A percentile compares a stretch with the other conserved stretches of the same genome.
These are phyloP conservation scores for Podospora tetraspora DNA, from an alignment of 495 filamentous ascomycete genomes.

Conservation along the genomic window DNA sequence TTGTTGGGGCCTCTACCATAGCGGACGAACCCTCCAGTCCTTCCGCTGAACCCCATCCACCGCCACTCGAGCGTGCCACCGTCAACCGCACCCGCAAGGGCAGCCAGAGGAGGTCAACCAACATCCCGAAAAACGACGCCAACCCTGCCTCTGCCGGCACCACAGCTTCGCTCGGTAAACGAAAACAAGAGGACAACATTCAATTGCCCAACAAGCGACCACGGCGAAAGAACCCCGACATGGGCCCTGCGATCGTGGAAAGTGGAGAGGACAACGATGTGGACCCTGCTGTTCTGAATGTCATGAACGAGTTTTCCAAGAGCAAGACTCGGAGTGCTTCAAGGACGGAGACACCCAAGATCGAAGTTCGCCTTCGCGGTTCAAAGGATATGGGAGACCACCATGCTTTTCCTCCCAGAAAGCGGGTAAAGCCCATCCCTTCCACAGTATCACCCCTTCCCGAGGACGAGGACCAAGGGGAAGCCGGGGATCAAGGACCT, in stretches of 20 bases:
- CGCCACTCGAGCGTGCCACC: background rate
- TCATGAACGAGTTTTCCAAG: background rate
- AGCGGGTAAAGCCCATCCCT: background rate
- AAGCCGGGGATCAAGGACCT: background rate
- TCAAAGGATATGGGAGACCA: background rate
- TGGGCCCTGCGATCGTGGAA: background rate
- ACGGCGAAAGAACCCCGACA: background rate
- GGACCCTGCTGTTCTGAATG: background rate
- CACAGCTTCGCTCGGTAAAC: background rate
- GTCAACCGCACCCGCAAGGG: background rate
- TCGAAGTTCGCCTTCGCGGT: background rate
- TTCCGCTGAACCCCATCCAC: background rate
- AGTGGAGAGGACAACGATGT: background rate
- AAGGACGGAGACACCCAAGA: background rate
- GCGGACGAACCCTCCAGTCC: background rate
- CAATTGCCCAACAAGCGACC: background rate
- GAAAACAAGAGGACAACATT: background rate
- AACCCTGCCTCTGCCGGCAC: background rate
- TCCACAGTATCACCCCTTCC: background rate
- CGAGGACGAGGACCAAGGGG: background rate
- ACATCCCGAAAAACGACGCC: background rate
- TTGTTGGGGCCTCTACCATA: background rate
- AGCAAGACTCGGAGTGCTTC: background rate
- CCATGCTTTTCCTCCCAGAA: background rate
- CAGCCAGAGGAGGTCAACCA: background rate